Percentiles rank a stretch among this genome's conserved stretches.
Conservation (phyloP, 2,329 filamentous ascomycete species). For the Periglandula ipomoeae region DNA sequence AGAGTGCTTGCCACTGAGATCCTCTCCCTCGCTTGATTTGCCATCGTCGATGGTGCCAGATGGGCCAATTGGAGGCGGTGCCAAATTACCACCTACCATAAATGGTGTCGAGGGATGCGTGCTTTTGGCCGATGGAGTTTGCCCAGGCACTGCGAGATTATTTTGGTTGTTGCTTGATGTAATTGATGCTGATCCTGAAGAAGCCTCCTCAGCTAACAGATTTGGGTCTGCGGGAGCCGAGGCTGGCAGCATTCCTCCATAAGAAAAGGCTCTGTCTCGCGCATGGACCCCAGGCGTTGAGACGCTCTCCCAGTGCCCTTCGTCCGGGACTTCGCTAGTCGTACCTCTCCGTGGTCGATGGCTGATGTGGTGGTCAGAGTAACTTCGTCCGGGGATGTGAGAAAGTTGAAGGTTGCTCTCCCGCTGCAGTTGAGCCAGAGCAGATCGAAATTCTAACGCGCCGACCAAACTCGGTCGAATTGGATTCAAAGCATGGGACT, state of each 20-base stretch:
- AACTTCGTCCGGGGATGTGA: slow-evolving; percentile 56
- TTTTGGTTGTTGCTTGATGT: background rate
- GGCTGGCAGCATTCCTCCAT: slow-evolving; percentile 2
- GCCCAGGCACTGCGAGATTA: slow-evolving; percentile 8
- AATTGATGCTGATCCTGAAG: background rate
- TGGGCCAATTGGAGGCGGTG: slow-evolving; percentile 28
- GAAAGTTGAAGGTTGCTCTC: slow-evolving; percentile 67
- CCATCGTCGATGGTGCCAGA: slow-evolving; percentile 6
- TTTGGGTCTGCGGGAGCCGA: background rate
- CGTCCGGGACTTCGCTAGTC: slow-evolving; percentile 16
- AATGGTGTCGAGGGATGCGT: slow-evolving; percentile 18
- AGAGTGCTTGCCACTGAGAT: slow-evolving; percentile 8
- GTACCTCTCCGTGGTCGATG: slow-evolving; percentile 18
- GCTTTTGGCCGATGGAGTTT: slow-evolving; percentile 6
- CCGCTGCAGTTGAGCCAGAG: slow-evolving; percentile 77
- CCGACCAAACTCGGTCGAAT: slow-evolving; percentile 91
- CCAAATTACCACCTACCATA: slow-evolving; percentile 31
- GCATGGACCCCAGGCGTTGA: slow-evolving; percentile 3
- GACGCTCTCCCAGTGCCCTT: slow-evolving; percentile 6
- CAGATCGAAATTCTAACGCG: slow-evolving; percentile 85
- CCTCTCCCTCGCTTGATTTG: background rate
- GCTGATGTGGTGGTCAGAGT: slow-evolving; percentile 25
- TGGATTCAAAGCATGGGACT: slow-evolving; percentile 60
- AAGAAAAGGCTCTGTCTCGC: slow-evolving; percentile 13
- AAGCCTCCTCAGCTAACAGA: background rate